phyloP scores from a whole-genome alignment of 164 flowering plant genomes.

The Vitis rupestris region DNA sequence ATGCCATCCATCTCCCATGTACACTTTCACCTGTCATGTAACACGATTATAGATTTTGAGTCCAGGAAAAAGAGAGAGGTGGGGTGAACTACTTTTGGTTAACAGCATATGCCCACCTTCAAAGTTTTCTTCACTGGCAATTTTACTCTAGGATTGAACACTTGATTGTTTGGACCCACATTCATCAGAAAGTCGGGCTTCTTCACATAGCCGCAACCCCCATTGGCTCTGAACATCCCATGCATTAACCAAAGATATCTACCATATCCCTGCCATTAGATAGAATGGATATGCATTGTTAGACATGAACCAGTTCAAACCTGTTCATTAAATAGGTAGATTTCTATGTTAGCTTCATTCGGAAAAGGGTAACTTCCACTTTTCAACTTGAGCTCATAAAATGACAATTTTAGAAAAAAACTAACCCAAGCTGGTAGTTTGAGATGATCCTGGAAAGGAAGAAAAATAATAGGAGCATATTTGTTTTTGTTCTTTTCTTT shows the following conservation, averaged over 20 bases:
- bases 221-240: constrained; percentile 56
- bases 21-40: constrained; percentile 36
- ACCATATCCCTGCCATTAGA: constrained; percentile 38
- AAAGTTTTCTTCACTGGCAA: constrained; percentile 37
- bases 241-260: constrained; percentile 43
- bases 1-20: constrained; percentile 55
- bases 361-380: no score
- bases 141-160: constrained; percentile 32
- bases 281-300: no score
- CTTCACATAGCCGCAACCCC: constrained; percentile 59
- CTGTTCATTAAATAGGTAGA: no score
- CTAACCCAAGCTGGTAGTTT: no score
- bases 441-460: no score
- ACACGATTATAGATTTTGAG: background rate
- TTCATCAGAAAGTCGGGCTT: constrained; percentile 41
- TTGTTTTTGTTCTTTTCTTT: no score
- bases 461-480: no score
- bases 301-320: no score
- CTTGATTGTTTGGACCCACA: constrained; percentile 13
- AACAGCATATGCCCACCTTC: constrained; percentile 21
- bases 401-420: no score
- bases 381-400: no score
- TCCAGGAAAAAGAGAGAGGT: background rate
- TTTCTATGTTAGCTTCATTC: no score
- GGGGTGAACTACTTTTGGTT: background rate